Evolutionary conservation across 2,329 filamentous ascomycete species (phyloP), one percentile per base, ranked within the genome.

Genomic region (Escovopsis sp.): DNA sequence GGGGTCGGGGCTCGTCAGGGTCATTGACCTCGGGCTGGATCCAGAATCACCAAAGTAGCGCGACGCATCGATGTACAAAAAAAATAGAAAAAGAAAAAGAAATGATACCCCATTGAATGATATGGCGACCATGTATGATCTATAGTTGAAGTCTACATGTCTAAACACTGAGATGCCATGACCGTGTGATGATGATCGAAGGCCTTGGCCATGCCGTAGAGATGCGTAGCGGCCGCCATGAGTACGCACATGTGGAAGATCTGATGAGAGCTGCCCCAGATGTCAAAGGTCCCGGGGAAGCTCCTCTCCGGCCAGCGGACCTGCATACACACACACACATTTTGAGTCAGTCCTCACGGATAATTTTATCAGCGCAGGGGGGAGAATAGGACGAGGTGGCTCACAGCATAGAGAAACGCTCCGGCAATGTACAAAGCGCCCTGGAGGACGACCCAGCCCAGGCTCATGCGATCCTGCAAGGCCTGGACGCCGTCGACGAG

Each of bases 181-280:
- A 69, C 61, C 43, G 69, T 73, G 60, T 94, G 87, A 54, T 85
- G 79, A 56, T 84, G 81, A 61, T 94, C 84, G 62, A 95, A 94
- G 4, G 88, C 88, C 60, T 77, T 81, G 27, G 84, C 57, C 63
- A 96, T 71, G 39, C 84, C 88, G 40, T 78, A 79, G 45, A 96
- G 66, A 66, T 98, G 91, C 20, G 81, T 74, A 1, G 74, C 72
- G 0, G 86, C 89, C 0, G 91, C 91, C 46, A 87, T 60, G 13
- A 96, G 68, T 25, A 98, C 88, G 48, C 91, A 72, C 33, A 94
- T 67, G 64, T 98, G 91, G 60, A 98, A 98, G 48, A 98, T 82
- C 64, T 98, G 91, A 61, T 98, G 91, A 15, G 86, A 94, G 57
- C 80, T 87, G 32, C 91, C 89, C 74, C 84, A 84, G 40, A 95